Base-by-base conservation (phyloP, 2,329 filamentous ascomycete species). In the Leptographium radiaticola region DNA sequence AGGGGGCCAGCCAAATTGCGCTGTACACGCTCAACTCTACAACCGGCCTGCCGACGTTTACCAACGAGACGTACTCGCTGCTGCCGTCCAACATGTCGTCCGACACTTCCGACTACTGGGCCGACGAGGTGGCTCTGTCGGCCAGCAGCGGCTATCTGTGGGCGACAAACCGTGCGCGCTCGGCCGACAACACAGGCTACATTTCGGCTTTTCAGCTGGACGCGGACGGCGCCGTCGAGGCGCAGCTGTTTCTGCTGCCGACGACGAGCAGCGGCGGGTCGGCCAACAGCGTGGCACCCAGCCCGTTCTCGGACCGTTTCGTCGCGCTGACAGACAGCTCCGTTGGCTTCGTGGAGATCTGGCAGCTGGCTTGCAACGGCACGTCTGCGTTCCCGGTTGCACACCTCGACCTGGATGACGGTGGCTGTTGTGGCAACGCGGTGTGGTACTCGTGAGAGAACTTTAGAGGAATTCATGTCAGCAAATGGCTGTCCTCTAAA, bases 341-440 rank as follows among this genome's bases (percentile, higher is more conserved):
- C 2, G 39, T 15, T 2, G 59, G 60, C 20, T 62, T 59, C 15
- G 59, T 63, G 18, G 54, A 60, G 54, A 58, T 62, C 39, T 61
- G 58, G 59, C 55, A 51, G 43, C 56, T 62, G 48, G 56, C 57
- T 8, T 31, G 51, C 3, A 57, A 58, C 44, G 59, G 59, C n/a
- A 31, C 49, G 4, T 55, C 54, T 2, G 58, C 59, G 0, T 30
- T 36, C 47, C 43, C 53, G 6, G 58, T 63, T 11, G 59, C 57
- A 1, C 56, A 50, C n/a, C 53, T 61, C 6, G 53, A 57, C 39
- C 51, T 62, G 15, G 34, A 25, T 1, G 59, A 60, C 46, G 60
- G 57, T 1, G 59, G 59, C 3, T 63, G 61, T 20, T 61, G 60
- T 51, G 61, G 59, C 0, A 62, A 62, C 47, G 60, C 52, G 1